phyloP scores from a whole-genome alignment of 73 alveolate species.

The Paramecium octaurelia region DNA sequence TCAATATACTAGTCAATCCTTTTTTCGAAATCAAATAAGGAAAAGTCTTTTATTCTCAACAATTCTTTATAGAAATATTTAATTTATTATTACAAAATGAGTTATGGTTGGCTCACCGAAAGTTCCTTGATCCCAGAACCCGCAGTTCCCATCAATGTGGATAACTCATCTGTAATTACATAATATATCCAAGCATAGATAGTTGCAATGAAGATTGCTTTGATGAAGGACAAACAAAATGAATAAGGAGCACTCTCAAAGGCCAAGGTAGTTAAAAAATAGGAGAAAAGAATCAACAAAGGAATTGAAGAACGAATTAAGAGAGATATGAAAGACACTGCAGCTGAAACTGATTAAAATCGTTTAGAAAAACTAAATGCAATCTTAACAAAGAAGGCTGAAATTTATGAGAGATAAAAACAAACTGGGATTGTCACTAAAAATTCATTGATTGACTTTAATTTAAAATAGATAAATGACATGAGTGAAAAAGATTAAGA shows the following conservation, averaged over 20 bases:
- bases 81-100: not conserved
- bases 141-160: slow-evolving; percentile 14
- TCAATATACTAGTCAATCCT: not conserved
- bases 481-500: not conserved
- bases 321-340: not conserved
- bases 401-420: not conserved
- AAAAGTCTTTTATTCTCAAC: not conserved
- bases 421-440: not conserved
- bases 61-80: not conserved
- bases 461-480: not conserved
- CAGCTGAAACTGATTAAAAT: not conserved
- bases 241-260: not conserved
- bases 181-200: not conserved
- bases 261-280: not conserved
- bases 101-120: slow-evolving; percentile 25
- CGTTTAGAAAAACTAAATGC: not conserved
- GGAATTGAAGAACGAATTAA: slow-evolving; percentile 37
- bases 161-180: not conserved
- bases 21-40: not conserved
- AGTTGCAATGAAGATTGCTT: slow-evolving; percentile 2
- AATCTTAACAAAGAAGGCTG: not conserved
- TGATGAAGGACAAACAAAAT: slow-evolving; percentile 19
- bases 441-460: not conserved
- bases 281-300: not conserved
- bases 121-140: slow-evolving; percentile 38